Evolutionary conservation across 2,329 filamentous ascomycete species (phyloP), one percentile per base, ranked within the genome.

Genomic region (Hymenoscyphus infarciens): DNA sequence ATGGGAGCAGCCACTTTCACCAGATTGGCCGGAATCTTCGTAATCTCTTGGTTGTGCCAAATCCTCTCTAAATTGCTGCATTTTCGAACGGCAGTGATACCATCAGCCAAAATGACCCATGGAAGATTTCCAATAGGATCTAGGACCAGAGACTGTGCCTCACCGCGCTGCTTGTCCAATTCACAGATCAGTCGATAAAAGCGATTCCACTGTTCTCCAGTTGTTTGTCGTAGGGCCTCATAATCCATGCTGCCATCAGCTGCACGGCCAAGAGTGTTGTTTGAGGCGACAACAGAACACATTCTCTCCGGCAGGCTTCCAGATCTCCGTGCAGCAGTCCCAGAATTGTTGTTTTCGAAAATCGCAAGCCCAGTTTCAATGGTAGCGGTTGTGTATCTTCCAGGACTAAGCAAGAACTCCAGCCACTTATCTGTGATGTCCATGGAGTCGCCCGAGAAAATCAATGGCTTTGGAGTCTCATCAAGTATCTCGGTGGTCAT

Each of bases 101-200:
- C 86, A 75, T 97, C 93, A 1, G 93, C 87, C 70, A 92, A 89
- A 4, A 96, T 82, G 56, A 96, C 83, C 92, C 92, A 97, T 1
- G 91, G 85, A 78, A 93, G 83, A 57, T 88, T 87, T 10, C 83
- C 82, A 56, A 84, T 81, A 0, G 82, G 75, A 71, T 98, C 95
- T 61, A 91, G 87, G 0, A 87, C 85, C 54, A 98, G 79, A 1
- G 90, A 87, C 54, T 98, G 77, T 0, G 91, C 88, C 72, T 97
- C 93, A 19, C 90, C 89, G 71, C 93, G 84, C 71, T 91, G 88
- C 71, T 90, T 92, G 73, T 98, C 92, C 49, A 99, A 79, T 73
- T 97, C 93, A 13, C 90, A 82, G 19, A 96, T 82, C 19, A 98
- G 82, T 35, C 92, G 87, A 78, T 92, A 97, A 75, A 96, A 96